phyloP scores from a whole-genome alignment of 139 green algal genomes.

The Chlorella sp. region DNA sequence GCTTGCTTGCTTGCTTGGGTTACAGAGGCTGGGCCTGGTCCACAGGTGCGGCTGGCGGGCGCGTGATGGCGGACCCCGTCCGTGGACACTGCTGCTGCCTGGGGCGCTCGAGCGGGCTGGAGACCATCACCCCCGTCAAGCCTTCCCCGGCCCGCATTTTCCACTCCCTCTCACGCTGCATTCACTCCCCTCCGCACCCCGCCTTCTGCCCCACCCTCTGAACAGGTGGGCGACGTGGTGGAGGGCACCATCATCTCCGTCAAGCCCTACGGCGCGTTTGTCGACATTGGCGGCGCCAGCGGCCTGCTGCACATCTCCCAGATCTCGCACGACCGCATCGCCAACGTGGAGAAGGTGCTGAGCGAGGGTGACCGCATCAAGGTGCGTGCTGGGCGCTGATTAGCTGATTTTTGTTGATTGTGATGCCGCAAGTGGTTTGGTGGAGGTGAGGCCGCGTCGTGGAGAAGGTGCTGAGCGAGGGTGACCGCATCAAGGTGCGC shows the following conservation, averaged over 20 bases:
- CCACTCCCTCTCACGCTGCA: neutral
- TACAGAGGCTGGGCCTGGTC: no score
- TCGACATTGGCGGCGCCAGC: conserved; percentile 92
- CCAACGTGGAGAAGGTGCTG: conserved; percentile 90
- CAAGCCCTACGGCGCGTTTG: conserved; percentile 97
- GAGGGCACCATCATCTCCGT: conserved; percentile 87
- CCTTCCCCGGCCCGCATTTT: no score
- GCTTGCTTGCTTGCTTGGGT: no score
- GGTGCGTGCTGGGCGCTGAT: no score
- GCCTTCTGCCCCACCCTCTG: neutral
- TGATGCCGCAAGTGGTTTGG: no score
- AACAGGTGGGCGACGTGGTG: conserved; percentile 91
- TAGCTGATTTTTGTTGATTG: no score
- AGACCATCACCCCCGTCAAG: no score
- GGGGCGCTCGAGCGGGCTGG: no score
- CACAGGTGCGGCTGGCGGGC: no score
- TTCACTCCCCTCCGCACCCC: neutral
- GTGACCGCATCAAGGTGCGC: conserved; percentile 95
- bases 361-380: conserved; percentile 93
- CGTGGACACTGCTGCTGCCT: no score
- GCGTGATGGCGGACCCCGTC: no score
- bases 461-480: conserved; percentile 72
- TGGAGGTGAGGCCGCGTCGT: conserved; percentile 61
- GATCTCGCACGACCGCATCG: conserved; percentile 93
- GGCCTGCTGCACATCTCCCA: conserved; percentile 98